A percentile compares a stretch with the other conserved stretches of the same genome.
These are phyloP conservation scores for Endocalyx cinctus DNA, from an alignment of 2,329 filamentous ascomycete genomes.

Conservation along the genomic window DNA sequence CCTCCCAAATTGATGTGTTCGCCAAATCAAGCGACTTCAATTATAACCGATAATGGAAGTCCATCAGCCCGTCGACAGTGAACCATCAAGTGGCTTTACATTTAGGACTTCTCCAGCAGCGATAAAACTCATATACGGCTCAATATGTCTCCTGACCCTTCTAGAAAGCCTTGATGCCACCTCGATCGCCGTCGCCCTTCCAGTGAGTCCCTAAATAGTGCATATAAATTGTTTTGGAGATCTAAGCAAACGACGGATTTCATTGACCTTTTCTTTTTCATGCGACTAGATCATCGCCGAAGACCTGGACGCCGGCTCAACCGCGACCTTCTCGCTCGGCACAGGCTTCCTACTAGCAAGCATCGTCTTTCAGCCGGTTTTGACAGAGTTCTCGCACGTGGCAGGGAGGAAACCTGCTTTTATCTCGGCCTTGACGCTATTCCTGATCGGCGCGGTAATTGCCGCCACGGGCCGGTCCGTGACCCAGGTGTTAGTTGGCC, in stretches of 20 bases:
- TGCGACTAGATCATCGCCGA: no score
- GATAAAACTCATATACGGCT: no score
- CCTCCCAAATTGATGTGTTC: no score
- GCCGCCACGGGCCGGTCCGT: conserved; percentile 23
- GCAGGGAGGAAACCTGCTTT: no score
- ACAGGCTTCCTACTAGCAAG: conserved; percentile 15
- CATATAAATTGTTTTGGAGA: neutral
- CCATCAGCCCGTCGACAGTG: no score
- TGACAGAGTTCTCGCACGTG: conserved; percentile 19
- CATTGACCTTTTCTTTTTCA: no score
- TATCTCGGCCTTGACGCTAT: conserved; percentile 14
- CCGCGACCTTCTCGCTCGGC: conserved; percentile 23
- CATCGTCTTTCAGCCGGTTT: conserved; percentile 6
- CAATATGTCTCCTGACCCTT: no score
- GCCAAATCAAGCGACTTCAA: no score
- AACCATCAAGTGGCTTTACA: no score
- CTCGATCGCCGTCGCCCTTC: neutral
- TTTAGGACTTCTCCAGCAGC: no score
- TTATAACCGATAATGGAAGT: no score
- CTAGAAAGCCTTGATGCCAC: no score
- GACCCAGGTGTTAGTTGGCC: conserved; percentile 11
- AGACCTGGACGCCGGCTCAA: neutral
- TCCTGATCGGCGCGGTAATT: conserved; percentile 23
- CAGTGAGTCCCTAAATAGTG: neutral
- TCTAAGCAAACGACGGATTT: neutral